phyloP scores from a whole-genome alignment of 2,329 filamentous ascomycete genomes.

The Hawksworthiomyces lignivorus region DNA sequence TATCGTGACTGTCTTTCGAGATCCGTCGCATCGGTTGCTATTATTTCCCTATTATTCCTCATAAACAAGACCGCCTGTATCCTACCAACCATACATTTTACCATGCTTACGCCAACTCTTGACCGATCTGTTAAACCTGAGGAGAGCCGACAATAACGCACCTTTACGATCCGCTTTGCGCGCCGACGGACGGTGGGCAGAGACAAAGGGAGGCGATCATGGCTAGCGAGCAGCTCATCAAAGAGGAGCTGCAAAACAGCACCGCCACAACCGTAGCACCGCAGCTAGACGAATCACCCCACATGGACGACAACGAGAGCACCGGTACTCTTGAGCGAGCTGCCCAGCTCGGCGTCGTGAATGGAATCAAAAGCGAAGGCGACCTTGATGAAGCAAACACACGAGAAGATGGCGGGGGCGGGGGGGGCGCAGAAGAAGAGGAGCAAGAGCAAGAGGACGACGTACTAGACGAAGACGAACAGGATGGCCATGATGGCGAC shows the following conservation, averaged over 20 bases:
- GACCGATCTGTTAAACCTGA: background rate
- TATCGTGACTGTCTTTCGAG: no score
- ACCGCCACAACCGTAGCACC: slow-evolving; percentile 33
- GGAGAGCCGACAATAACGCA: slow-evolving; percentile 1
- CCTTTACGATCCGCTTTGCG: background rate
- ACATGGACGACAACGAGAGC: slow-evolving; percentile 23
- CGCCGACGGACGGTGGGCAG: background rate
- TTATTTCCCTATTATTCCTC: no score
- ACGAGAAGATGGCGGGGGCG: slow-evolving; percentile 22
- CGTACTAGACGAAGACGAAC: slow-evolving; percentile 24
- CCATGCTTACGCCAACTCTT: slow-evolving; percentile 12
- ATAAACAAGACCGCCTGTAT: no score
- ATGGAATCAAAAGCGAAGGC: slow-evolving; percentile 21
- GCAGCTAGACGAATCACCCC: slow-evolving; percentile 17
- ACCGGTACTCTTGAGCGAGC: slow-evolving; percentile 21
- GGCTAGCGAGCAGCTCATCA: slow-evolving; percentile 46
- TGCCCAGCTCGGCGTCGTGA: slow-evolving; percentile 22
- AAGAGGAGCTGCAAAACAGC: slow-evolving; percentile 52
- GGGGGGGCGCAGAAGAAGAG: slow-evolving; percentile 23
- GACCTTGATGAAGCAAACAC: slow-evolving; percentile 35
- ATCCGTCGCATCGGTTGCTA: no score
- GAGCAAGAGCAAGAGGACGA: slow-evolving; percentile 24
- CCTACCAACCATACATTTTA: background rate
- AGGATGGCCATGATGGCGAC: slow-evolving; percentile 20
- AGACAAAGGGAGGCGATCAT: slow-evolving; percentile 22